Evolutionary conservation across 2,329 filamentous ascomycete species (phyloP).

Genomic region (Talaromyces sp.): DNA sequence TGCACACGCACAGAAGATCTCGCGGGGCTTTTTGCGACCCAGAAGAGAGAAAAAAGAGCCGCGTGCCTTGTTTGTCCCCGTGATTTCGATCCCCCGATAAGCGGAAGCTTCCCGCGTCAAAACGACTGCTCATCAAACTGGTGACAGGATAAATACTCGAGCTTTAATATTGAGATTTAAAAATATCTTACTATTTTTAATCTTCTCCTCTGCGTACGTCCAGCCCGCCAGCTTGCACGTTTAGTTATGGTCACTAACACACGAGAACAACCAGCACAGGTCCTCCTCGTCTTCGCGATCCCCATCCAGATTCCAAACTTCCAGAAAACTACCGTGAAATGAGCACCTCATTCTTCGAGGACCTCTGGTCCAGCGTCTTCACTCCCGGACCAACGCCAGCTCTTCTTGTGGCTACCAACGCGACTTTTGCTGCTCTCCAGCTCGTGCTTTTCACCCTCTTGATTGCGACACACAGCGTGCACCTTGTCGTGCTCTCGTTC

Average conservation of each 20-base stretch:
- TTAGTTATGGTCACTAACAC: background rate
- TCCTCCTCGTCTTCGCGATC: background rate
- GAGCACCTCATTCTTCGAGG: constrained; percentile 57
- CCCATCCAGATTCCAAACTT: background rate
- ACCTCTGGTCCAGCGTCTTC: constrained; percentile 91
- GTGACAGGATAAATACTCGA: background rate
- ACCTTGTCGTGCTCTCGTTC: constrained; percentile 77
- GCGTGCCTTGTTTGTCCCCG: background rate
- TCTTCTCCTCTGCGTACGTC: background rate
- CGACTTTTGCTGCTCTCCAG: constrained; percentile 81
- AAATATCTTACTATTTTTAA: background rate
- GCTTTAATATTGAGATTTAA: background rate
- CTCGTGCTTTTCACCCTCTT: constrained; percentile 71
- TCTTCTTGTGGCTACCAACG: constrained; percentile 84
- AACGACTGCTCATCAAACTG: background rate
- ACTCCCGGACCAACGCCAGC: constrained; percentile 84
- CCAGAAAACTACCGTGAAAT: constrained; percentile 3
- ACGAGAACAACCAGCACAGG: background rate
- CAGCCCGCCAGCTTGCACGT: background rate
- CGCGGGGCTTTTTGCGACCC: background rate
- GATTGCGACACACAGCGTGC: constrained; percentile 76
- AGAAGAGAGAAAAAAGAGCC: background rate
- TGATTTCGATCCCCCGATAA: background rate
- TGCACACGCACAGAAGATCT: background rate
- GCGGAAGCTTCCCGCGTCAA: background rate